A percentile compares a stretch with the other conserved stretches of the same genome.
Conservation (phyloP, 345 rosid species). For the Excoecaria agallocha region DNA sequence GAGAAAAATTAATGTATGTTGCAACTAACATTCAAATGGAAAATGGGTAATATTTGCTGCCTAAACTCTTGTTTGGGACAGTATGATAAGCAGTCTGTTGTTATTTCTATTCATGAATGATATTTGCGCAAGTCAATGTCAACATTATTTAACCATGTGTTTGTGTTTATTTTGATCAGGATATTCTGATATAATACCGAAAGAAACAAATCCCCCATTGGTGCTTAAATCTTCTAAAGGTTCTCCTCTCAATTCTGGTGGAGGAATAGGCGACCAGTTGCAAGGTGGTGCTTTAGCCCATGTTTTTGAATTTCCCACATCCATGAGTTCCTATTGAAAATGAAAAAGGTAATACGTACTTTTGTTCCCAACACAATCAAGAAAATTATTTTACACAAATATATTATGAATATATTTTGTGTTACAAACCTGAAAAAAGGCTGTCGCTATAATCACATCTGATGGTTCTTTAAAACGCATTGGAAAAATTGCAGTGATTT, state of each 20-base stretch:
- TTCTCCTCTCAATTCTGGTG: constrained; percentile 80
- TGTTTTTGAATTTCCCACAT: constrained; percentile 60
- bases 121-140: not conserved
- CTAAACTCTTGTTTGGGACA: not conserved
- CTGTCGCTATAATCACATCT: constrained; percentile 73
- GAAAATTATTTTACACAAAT: not conserved
- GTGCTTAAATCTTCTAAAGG: constrained; percentile 72
- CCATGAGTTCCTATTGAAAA: constrained; percentile 65
- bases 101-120: not conserved
- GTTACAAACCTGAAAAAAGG: constrained; percentile 72
- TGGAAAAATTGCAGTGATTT: constrained; percentile 72
- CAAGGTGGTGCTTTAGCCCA: constrained; percentile 81
- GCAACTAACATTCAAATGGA: not conserved
- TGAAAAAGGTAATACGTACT: not conserved
- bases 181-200: constrained; percentile 45
- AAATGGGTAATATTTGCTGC: not conserved
- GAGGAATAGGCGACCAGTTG: constrained; percentile 88
- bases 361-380: not conserved
- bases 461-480: constrained; percentile 79
- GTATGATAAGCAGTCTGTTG: not conserved
- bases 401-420: not conserved
- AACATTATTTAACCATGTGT: not conserved
- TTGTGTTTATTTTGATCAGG: constrained; percentile 5
- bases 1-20: not conserved
- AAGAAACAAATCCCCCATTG: constrained; percentile 78